Conservation (phyloP, 2,329 filamentous ascomycete species). For the Hirsutella rhossiliensis region DNA sequence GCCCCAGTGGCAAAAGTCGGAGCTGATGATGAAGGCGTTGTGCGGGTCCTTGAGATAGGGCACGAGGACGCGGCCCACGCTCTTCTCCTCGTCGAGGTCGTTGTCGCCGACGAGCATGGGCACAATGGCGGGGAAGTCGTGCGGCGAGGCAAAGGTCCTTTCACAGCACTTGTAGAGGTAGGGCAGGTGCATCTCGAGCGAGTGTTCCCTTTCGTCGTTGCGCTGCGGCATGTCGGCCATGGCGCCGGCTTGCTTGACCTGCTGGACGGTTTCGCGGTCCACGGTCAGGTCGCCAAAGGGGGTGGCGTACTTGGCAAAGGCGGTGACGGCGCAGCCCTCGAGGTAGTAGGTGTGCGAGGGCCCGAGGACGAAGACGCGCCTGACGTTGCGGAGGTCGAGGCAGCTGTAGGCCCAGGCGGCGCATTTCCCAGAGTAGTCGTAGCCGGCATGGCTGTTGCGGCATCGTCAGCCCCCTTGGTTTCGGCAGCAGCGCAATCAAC, state of each 20-base stretch:
- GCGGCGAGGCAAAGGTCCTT: conserved; percentile 33
- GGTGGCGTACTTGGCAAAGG: conserved; percentile 58
- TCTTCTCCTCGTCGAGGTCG: conserved; percentile 48
- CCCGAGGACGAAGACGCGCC: conserved; percentile 83
- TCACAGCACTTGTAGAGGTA: conserved; percentile 73
- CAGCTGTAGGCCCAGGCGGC: conserved; percentile 92
- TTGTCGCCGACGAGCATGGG: conserved; percentile 81
- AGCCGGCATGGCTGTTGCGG: conserved; percentile 70
- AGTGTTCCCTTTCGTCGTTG: conserved; percentile 77
- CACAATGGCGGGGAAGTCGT: conserved; percentile 60
- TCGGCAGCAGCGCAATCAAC: not conserved
- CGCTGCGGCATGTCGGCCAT: conserved; percentile 45
- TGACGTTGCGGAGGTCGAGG: conserved; percentile 69
- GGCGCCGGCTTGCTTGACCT: conserved; percentile 27
- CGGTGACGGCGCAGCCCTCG: conserved; percentile 62
- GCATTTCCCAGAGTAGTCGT: conserved; percentile 79
- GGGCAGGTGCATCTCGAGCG: conserved; percentile 90
- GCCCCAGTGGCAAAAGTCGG: conserved; percentile 98
- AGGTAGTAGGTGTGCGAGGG: conserved; percentile 86
- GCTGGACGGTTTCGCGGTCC: conserved; percentile 42
- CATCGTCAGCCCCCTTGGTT: not conserved
- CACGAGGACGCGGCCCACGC: conserved; percentile 57
- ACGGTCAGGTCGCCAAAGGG: conserved; percentile 60
- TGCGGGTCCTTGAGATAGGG: conserved; percentile 64
- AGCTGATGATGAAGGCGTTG: conserved; percentile 80